These are phyloP conservation scores for Penicillium goetzii DNA, from an alignment of 495 filamentous ascomycete genomes.

Conservation along the genomic window DNA sequence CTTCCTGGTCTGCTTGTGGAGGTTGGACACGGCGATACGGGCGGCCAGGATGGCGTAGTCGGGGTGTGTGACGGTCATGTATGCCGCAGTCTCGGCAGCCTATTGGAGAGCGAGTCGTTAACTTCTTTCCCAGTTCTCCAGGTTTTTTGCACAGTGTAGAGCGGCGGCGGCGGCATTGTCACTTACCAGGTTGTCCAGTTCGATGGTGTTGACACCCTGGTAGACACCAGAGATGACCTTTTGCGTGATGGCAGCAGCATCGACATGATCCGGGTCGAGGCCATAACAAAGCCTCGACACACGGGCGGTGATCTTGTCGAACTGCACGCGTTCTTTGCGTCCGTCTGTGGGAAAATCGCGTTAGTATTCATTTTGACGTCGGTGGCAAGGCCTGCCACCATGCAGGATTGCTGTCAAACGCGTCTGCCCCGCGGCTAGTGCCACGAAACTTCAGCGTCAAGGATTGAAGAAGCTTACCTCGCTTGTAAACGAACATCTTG, in stretches of 20 bases:
- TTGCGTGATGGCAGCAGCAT: conserved; percentile 96
- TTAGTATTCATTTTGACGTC: conserved; percentile 26
- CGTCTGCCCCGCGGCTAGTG: conserved; percentile 15
- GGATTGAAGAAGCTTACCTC: conserved; percentile 54
- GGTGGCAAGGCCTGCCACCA: conserved; percentile 32
- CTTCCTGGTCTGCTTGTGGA: conserved; percentile 99
- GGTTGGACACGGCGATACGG: conserved; percentile 97
- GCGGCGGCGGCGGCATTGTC: not conserved
- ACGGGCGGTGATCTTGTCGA: conserved; percentile 99
- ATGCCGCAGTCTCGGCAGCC: conserved; percentile 98
- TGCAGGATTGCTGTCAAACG: conserved; percentile 5
- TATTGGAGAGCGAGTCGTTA: conserved; percentile 37
- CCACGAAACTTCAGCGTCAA: not conserved
- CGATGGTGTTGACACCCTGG: conserved; percentile 93
- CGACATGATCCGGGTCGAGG: conserved; percentile 93
- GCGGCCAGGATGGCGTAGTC: conserved; percentile 99
- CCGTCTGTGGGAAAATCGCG: conserved; percentile 66
- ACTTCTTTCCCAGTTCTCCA: not conserved
- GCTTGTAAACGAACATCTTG: conserved; percentile 72
- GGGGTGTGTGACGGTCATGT: conserved; percentile 99
- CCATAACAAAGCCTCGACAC: conserved; percentile 97
- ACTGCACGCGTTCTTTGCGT: conserved; percentile 99
- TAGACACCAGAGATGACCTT: conserved; percentile 99
- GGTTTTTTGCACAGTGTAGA: conserved; percentile 16
- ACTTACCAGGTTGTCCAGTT: conserved; percentile 94